These are phyloP conservation scores for Aureobasidium subglaciale DNA, from an alignment of 2,329 filamentous ascomycete genomes.

Conservation along the genomic window DNA sequence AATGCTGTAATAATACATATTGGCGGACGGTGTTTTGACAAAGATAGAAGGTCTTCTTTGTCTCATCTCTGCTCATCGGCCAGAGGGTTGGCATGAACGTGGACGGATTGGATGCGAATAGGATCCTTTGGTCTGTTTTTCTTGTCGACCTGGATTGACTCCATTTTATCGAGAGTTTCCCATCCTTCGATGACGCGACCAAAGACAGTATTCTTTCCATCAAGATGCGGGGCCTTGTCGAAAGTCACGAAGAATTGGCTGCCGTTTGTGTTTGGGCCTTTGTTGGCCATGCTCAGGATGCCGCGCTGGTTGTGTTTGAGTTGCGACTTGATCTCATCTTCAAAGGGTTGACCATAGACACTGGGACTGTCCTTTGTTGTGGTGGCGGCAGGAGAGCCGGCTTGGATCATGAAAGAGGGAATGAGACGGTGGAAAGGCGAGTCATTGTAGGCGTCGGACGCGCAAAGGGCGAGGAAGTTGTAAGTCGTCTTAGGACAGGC, in stretches of 20 bases:
- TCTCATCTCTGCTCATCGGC: constrained; percentile 40
- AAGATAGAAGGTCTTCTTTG: too few relatives aligned
- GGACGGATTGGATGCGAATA: constrained; percentile 60
- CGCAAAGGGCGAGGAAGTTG: constrained; percentile 82
- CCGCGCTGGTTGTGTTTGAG: constrained; percentile 34
- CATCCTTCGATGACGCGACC: constrained; percentile 58
- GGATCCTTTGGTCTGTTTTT: constrained; percentile 66
- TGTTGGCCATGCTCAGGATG: constrained; percentile 92
- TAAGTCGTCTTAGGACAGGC: constrained; percentile 83
- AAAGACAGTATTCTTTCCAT: constrained; percentile 80
- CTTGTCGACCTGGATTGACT: constrained; percentile 66
- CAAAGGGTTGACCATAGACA: constrained; percentile 64
- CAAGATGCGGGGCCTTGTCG: constrained; percentile 70
- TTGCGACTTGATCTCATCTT: constrained; percentile 68
- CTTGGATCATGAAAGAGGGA: constrained; percentile 73
- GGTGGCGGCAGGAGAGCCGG: constrained; percentile 50
- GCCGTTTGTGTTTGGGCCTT: constrained; percentile 86
- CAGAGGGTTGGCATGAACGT: constrained; percentile 72
- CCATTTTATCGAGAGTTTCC: constrained; percentile 62
- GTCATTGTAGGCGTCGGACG: constrained; percentile 66
- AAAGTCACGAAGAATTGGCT: constrained; percentile 80
- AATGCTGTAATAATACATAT: not conserved
- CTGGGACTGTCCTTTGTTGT: constrained; percentile 45
- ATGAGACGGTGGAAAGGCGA: constrained; percentile 77
- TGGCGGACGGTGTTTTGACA: not conserved